Evolutionary conservation across 306 rosid species (phyloP).

Genomic region (Coriaria nepalensis): DNA sequence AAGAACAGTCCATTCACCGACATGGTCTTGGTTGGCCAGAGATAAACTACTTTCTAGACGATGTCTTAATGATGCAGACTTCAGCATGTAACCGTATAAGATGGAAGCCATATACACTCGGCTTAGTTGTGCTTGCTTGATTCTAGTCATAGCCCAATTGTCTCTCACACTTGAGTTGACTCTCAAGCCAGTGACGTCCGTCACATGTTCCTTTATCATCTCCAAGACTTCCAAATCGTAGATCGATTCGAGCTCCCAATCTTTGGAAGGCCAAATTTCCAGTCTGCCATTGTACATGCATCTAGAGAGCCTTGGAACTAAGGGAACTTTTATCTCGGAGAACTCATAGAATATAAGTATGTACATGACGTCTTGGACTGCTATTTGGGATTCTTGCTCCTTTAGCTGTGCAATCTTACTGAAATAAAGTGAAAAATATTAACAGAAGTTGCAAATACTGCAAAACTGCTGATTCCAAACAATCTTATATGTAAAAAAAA

Average conservation of each 20-base stretch:
- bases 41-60: conserved; percentile 43
- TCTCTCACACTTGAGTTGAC: conserved; percentile 73
- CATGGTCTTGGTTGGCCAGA: conserved; percentile 31
- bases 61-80: conserved; percentile 61
- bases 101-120: conserved; percentile 62
- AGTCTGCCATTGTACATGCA: conserved; percentile 79
- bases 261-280: conserved; percentile 82
- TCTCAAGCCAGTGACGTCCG: conserved; percentile 60
- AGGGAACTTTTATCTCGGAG: conserved; percentile 72
- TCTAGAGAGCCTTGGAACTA: conserved; percentile 75
- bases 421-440: no score
- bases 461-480: no score
- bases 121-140: conserved; percentile 36
- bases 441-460: no score
- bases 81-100: conserved; percentile 82
- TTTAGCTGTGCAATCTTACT: conserved; percentile 88
- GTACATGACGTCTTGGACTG: conserved; percentile 82
- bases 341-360: conserved; percentile 59
- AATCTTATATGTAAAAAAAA: no score
- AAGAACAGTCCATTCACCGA: conserved; percentile 25
- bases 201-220: conserved; percentile 72
- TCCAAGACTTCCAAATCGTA: conserved; percentile 57
- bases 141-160: conserved; percentile 71
- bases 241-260: conserved; percentile 89
- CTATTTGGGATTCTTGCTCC: conserved; percentile 67